Evolutionary conservation across 1,284 basidiomycete genomes (phyloP).

Genomic region (Prillingera fragicola): DNA sequence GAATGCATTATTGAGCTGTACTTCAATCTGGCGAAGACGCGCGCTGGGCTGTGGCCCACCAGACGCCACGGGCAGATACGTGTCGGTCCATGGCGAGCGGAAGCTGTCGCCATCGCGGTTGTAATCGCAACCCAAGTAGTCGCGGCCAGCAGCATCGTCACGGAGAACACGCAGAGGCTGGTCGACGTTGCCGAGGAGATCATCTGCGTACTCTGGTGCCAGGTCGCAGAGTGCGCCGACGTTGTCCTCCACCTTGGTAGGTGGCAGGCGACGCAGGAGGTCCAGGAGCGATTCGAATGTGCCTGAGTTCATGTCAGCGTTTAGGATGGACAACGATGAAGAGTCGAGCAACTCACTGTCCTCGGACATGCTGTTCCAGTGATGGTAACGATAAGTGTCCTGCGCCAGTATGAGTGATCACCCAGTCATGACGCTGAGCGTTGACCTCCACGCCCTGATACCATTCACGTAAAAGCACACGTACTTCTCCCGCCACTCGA

Average conservation of each 20-base stretch:
- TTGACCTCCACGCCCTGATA: too few species aligned
- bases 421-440: too few species aligned
- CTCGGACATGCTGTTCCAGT: constrained; percentile 16
- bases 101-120: constrained; percentile 95
- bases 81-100: constrained; percentile 94
- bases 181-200: constrained; percentile 90
- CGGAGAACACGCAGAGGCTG: constrained; percentile 79
- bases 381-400: neutral
- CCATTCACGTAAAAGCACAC: too few species aligned
- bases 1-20: constrained; percentile 90
- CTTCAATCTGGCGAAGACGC: constrained; percentile 84
- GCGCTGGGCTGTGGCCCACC: constrained; percentile 80
- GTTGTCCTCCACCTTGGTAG: constrained; percentile 84
- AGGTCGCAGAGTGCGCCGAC: constrained; percentile 73
- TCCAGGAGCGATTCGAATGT: constrained; percentile 81
- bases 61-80: constrained; percentile 74
- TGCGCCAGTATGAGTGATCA: too few species aligned
- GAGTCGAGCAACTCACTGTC: constrained; percentile 11
- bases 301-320: constrained; percentile 9
- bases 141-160: constrained; percentile 66
- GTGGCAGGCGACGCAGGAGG: constrained; percentile 89
- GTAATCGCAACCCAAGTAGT: constrained; percentile 95
- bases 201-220: constrained; percentile 91
- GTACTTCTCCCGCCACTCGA: too few species aligned
- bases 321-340: too few species aligned